Evolutionary conservation across 2,329 filamentous ascomycete genomes (phyloP).

Genomic region (Rutstroemia sp.): DNA sequence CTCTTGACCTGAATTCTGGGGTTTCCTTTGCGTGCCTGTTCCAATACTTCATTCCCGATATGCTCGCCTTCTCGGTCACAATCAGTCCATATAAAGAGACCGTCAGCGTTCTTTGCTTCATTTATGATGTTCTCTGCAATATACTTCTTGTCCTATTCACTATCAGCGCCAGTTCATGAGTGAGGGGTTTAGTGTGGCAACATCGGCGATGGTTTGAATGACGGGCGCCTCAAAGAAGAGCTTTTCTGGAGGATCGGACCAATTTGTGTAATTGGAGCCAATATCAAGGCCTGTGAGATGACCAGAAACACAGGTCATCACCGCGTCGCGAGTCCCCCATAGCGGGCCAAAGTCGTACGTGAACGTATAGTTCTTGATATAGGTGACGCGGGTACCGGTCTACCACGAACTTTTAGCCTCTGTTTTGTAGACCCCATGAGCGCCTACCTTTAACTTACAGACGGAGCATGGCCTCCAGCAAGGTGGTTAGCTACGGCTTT

Average conservation of each 20-base stretch:
- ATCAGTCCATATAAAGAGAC: conserved; percentile 96
- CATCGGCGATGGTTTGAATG: conserved; percentile 57
- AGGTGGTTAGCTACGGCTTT: conserved; percentile 90
- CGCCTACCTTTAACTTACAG: conserved; percentile 43
- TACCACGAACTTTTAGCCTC: conserved; percentile 10
- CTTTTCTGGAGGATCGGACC: conserved; percentile 70
- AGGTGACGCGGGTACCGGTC: conserved; percentile 39
- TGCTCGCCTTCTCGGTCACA: conserved; percentile 97
- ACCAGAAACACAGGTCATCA: conserved; percentile 88
- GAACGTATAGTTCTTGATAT: conserved; percentile 92
- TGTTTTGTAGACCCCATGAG: background rate
- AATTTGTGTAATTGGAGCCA: conserved; percentile 58
- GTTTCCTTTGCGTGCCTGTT: conserved; percentile 71
- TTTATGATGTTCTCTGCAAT: conserved; percentile 80
- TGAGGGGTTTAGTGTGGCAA: conserved; percentile 31
- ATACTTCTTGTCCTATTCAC: conserved; percentile 63
- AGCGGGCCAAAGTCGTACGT: conserved; percentile 74
- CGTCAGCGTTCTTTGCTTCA: conserved; percentile 64
- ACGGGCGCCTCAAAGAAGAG: conserved; percentile 75
- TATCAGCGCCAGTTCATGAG: background rate
- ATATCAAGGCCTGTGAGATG: conserved; percentile 84
- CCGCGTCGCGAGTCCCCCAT: conserved; percentile 78
- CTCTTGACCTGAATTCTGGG: conserved; percentile 69
- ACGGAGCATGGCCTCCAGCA: conserved; percentile 64
- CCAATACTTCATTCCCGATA: conserved; percentile 85